phyloP scores from a whole-genome alignment of 2,329 filamentous ascomycete species.

The Xylariaceae sp. region DNA sequence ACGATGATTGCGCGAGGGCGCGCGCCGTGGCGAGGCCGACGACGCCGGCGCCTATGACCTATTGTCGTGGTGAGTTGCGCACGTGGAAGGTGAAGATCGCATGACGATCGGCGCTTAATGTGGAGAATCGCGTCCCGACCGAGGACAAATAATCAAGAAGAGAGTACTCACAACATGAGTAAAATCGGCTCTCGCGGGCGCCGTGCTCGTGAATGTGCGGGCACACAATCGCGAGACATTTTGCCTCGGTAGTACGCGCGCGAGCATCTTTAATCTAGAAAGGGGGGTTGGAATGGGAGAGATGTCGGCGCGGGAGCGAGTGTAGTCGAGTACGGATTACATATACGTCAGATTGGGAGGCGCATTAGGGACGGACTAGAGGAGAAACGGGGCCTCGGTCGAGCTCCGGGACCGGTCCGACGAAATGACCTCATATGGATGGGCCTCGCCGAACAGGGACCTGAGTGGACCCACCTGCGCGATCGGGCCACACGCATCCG shows the following conservation, averaged over 20 bases:
- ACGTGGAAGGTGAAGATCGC: not conserved
- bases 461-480: not conserved
- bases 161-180: slow-evolving; percentile 33
- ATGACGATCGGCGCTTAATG: not conserved
- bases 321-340: too few species aligned
- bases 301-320: not conserved
- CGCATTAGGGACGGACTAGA: not conserved
- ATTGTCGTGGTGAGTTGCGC: not conserved
- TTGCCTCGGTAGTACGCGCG: slow-evolving; percentile 5
- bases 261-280: slow-evolving; percentile 12
- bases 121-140: too few species aligned
- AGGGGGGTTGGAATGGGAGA: not conserved
- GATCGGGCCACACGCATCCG: not conserved
- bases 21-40: slow-evolving; percentile 78
- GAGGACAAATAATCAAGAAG: not conserved
- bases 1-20: slow-evolving; percentile 53
- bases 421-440: not conserved
- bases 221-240: not conserved
- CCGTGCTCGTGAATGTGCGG: slow-evolving; percentile 30
- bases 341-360: not conserved
- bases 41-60: slow-evolving; percentile 57
- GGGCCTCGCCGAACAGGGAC: too few species aligned
- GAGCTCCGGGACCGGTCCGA: not conserved
- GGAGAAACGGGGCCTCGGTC: not conserved
- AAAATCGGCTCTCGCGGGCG: slow-evolving; percentile 31